These are phyloP conservation scores for Pleurotus djamor DNA, from an alignment of 768 basidiomycete species.

Conservation along the genomic window DNA sequence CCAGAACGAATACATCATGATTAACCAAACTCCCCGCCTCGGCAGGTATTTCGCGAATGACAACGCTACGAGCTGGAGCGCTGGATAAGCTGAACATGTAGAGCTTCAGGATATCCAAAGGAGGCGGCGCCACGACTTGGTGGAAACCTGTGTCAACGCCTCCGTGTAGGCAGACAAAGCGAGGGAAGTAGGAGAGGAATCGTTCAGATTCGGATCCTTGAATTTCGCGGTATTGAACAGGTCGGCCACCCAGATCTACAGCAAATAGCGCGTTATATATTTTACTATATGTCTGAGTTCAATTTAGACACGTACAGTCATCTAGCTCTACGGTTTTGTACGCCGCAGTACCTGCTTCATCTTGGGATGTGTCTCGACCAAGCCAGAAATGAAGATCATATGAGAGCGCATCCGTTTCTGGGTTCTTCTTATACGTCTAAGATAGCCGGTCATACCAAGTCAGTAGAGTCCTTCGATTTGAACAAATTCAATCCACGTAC, in stretches of 20 bases:
- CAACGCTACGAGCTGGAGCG: conserved; percentile 16
- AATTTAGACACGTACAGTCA: conserved; percentile 40
- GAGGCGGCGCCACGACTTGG: conserved; percentile 41
- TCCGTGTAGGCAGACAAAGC: conserved; percentile 41
- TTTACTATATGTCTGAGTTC: too few relatives aligned
- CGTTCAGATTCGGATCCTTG: conserved; percentile 54
- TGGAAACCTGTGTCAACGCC: conserved; percentile 52
- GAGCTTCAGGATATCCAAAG: conserved; percentile 42
- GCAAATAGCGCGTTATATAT: too few relatives aligned
- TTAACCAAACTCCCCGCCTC: conserved; percentile 44
- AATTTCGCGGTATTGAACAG: conserved; percentile 62
- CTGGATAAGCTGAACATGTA: conserved; percentile 45
- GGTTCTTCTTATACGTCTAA: conserved; percentile 58
- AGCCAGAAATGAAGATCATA: conserved; percentile 70
- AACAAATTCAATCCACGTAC: conserved; percentile 27
- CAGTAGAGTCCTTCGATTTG: not conserved
- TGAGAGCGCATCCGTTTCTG: conserved; percentile 41
- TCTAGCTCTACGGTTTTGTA: conserved; percentile 70
- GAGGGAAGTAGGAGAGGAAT: conserved; percentile 50
- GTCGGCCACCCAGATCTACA: conserved; percentile 51
- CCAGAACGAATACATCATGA: conserved; percentile 59
- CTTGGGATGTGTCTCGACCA: conserved; percentile 54
- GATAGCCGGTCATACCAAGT: not conserved
- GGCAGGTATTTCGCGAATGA: conserved; percentile 47
- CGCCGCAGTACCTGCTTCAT: conserved; percentile 61